Conservation (phyloP, 164 flowering plant genomes). For the Magnolia changhungtana region DNA sequence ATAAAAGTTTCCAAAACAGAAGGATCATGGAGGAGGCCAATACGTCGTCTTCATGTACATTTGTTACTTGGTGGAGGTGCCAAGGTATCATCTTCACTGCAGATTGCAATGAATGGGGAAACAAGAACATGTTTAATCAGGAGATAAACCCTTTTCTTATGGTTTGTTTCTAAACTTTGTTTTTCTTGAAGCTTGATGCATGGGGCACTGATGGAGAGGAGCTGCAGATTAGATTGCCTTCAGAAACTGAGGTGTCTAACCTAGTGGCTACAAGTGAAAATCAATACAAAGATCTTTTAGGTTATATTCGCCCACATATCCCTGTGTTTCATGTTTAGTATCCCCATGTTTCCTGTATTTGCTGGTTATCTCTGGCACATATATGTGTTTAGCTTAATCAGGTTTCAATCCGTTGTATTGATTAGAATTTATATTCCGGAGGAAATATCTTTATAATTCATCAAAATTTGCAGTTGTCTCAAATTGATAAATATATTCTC, state of each 20-base stretch:
- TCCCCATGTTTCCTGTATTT: too few relatives aligned
- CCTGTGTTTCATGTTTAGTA: too few relatives aligned
- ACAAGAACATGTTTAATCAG: neutral
- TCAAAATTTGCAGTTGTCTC: too few relatives aligned
- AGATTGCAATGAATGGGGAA: neutral
- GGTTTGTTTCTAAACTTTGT: neutral
- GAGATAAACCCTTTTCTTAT: neutral
- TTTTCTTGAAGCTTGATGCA: conserved; percentile 53
- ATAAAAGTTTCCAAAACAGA: conserved; percentile 62
- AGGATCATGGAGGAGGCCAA: conserved; percentile 82
- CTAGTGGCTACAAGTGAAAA: conserved; percentile 42
- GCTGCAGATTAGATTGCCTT: conserved; percentile 61
- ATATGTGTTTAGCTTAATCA: too few relatives aligned
- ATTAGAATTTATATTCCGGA: too few relatives aligned
- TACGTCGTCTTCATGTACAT: conserved; percentile 65
- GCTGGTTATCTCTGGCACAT: too few relatives aligned
- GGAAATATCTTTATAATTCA: too few relatives aligned
- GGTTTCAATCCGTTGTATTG: too few relatives aligned
- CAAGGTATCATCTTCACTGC: conserved; percentile 38
- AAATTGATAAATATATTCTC: too few relatives aligned
- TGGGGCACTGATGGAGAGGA: conserved; percentile 84
- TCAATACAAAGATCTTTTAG: conserved; percentile 48
- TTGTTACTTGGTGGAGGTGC: conserved; percentile 80
- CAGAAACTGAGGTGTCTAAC: conserved; percentile 53
- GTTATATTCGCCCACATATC: conserved; percentile 24